Percentiles rank a stretch among this genome's conserved stretches.
Evolutionary conservation across 163 green algal species (phyloP).

Genomic region (Prototheca cutis): DNA sequence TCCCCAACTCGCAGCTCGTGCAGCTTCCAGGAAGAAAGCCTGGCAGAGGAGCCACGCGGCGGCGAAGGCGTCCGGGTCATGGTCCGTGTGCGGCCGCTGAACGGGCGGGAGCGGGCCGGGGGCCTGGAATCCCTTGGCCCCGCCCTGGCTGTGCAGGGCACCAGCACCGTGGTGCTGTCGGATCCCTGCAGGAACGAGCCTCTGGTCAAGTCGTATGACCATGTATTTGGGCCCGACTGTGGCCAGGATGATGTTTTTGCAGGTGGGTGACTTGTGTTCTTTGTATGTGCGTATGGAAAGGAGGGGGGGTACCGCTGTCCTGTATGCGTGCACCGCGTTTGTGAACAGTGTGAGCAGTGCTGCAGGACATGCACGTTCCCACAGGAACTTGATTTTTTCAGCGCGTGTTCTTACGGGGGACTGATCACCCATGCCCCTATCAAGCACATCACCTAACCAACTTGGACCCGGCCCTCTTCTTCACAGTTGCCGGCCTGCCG

Average conservation of each 20-base stretch:
- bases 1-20: background rate
- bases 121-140: background rate
- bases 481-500: slow-evolving; percentile 8
- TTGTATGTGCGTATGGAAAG: no score
- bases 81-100: slow-evolving; percentile 17
- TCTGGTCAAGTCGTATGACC: slow-evolving; percentile 15
- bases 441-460: no score
- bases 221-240: slow-evolving; percentile 15
- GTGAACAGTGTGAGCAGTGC: no score
- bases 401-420: no score
- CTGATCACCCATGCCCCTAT: no score
- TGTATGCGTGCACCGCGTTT: no score
- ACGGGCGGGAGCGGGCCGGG: slow-evolving; percentile 2
- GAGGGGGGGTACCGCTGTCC: no score
- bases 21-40: background rate
- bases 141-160: background rate
- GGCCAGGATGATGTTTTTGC: slow-evolving; percentile 19
- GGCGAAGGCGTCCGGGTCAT: slow-evolving; percentile 11
- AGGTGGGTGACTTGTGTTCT: background rate
- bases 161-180: slow-evolving; percentile 10
- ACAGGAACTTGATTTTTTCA: no score
- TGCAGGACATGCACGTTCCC: no score
- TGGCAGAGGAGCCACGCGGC: background rate
- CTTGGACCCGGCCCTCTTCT: no score
- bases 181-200: slow-evolving; percentile 10